Percentiles rank a stretch among this genome's conserved stretches.
phyloP scores from a whole-genome alignment of 306 rosid species.

The Vachellia pachyceras region DNA sequence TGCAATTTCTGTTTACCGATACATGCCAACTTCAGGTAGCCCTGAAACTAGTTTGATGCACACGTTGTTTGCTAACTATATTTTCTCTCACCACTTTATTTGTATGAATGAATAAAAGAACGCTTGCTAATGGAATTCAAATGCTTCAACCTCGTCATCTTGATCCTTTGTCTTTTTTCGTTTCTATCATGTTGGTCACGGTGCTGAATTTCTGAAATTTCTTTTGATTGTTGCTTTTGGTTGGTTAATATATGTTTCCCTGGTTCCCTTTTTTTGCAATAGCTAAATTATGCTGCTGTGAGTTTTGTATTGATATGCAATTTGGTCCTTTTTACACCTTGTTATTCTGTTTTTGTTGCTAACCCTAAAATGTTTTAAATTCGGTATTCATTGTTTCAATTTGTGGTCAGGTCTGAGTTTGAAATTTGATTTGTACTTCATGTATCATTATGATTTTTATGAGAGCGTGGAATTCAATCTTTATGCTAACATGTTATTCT shows the following conservation, averaged over 20 bases:
- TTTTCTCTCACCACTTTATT: neutral
- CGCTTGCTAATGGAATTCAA: neutral
- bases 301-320: neutral
- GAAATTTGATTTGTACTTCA: too few species aligned
- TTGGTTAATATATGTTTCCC: neutral
- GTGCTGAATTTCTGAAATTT: slow-evolving; percentile 19
- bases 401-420: too few species aligned
- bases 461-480: too few species aligned
- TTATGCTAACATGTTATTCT: too few species aligned
- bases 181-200: neutral
- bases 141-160: neutral
- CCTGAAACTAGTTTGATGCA: slow-evolving; percentile 8
- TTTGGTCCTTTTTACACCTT: too few species aligned
- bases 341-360: too few species aligned
- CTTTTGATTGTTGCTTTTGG: neutral
- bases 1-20: slow-evolving; percentile 7
- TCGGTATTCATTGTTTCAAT: too few species aligned
- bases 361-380: too few species aligned
- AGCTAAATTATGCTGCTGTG: slow-evolving; percentile 33
- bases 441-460: too few species aligned
- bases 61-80: slow-evolving; percentile 7
- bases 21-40: slow-evolving; percentile 30
- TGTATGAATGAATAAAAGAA: neutral
- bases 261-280: neutral
- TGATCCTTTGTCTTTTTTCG: neutral